phyloP scores from a whole-genome alignment of 2,329 filamentous ascomycete genomes.

The Pseudogymnoascus sp. region DNA sequence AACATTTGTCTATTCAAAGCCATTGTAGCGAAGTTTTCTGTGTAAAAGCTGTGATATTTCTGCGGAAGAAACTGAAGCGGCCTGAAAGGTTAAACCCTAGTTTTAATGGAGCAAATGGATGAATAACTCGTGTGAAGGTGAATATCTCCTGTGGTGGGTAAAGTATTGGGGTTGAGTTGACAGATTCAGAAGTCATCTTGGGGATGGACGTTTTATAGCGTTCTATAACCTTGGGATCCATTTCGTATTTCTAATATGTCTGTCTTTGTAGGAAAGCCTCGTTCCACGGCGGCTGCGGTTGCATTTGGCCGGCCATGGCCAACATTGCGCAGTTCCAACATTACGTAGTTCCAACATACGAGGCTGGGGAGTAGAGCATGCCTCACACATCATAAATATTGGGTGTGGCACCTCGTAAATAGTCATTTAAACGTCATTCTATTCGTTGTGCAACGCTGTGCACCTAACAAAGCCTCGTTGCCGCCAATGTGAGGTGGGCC shows the following conservation, averaged over 20 bases:
- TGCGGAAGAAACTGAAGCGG: background rate
- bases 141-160: background rate
- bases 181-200: background rate
- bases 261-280: background rate
- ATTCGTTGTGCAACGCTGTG: background rate
- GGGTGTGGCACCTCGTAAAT: background rate
- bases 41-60: background rate
- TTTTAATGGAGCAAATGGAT: background rate
- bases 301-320: background rate
- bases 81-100: background rate
- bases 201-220: background rate
- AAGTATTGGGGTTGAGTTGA: background rate
- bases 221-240: background rate
- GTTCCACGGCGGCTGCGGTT: background rate
- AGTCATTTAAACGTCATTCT: background rate
- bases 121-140: background rate
- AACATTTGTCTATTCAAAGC: background rate
- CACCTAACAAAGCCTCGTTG: background rate
- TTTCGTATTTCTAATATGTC: background rate
- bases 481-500: background rate
- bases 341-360: background rate
- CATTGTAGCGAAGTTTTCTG: background rate
- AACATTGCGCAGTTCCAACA: background rate
- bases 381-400: background rate
- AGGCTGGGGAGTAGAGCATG: background rate